These are phyloP conservation scores for Agastache rugosa DNA, from an alignment of 257 asterid genomes.

Conservation along the genomic window DNA sequence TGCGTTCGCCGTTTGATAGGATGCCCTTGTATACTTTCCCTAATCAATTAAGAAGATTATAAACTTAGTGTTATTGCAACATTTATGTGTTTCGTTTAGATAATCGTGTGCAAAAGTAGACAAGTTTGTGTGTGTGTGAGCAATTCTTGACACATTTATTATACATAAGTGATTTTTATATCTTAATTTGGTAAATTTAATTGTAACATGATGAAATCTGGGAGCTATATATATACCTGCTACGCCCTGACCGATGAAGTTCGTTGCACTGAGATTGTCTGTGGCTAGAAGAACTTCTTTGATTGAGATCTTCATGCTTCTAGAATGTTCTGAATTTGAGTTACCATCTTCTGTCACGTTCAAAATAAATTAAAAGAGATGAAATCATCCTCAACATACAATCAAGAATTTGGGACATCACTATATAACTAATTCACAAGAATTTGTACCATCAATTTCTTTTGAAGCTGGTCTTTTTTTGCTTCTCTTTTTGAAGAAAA, in stretches of 20 bases:
- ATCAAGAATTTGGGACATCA: not conserved
- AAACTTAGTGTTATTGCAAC: constrained; percentile 4
- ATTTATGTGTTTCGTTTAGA: not conserved
- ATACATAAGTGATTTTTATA: no score
- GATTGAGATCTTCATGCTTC: constrained; percentile 46
- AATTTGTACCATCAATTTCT: constrained; percentile 43
- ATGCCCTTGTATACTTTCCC: constrained; percentile 81
- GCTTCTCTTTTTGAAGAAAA: constrained; percentile 38
- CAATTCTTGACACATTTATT: no score
- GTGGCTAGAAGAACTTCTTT: constrained; percentile 63
- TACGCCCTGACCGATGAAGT: constrained; percentile 84
- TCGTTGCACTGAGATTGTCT: constrained; percentile 58
- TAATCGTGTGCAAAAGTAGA: not conserved
- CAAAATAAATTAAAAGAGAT: not conserved
- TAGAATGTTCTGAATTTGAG: constrained; percentile 45
- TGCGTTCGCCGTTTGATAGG: constrained; percentile 49
- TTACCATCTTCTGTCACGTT: constrained; percentile 39
- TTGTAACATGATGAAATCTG: constrained; percentile 6
- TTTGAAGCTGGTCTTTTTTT: constrained; percentile 32
- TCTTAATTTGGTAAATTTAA: not conserved
- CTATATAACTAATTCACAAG: not conserved
- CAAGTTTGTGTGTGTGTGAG: not conserved
- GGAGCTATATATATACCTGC: constrained; percentile 50
- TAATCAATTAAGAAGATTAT: constrained; percentile 30
- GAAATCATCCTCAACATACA: not conserved